Evolutionary conservation across 2,329 filamentous ascomycete genomes (phyloP).

Genomic region (Graphilbum sp.): DNA sequence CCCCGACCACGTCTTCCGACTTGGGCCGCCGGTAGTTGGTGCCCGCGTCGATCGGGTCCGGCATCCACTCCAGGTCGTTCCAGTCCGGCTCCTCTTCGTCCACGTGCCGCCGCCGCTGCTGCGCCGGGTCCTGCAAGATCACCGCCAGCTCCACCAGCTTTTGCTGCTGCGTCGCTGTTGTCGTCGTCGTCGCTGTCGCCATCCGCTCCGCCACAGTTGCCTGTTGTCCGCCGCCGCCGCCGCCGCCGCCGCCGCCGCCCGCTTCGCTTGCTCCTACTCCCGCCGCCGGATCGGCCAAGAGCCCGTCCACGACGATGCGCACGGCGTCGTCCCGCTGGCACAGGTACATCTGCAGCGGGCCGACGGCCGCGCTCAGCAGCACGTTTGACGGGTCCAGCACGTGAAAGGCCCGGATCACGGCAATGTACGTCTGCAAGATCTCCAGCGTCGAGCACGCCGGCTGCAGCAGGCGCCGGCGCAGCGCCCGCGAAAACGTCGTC

Average conservation of each 20-base stretch:
- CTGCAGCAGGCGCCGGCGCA: slow-evolving; percentile 54
- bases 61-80: slow-evolving; percentile 86
- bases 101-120: slow-evolving; percentile 32
- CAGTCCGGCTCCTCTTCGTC: slow-evolving; percentile 66
- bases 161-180: slow-evolving; percentile 12
- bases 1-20: slow-evolving; percentile 77
- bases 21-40: slow-evolving; percentile 83
- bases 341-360: slow-evolving; percentile 58
- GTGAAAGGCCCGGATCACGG: slow-evolving; percentile 63
- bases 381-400: slow-evolving; percentile 63
- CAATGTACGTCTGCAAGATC: slow-evolving; percentile 63
- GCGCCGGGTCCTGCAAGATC: slow-evolving; percentile 45
- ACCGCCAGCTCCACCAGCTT: slow-evolving; percentile 51
- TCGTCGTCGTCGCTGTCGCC: background rate
- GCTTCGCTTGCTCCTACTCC: slow-evolving; percentile 18
- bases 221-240: too few species aligned
- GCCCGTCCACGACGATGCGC: slow-evolving; percentile 57
- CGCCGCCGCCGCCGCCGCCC: background rate
- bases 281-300: slow-evolving; percentile 43
- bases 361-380: slow-evolving; percentile 56
- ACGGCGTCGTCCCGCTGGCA: slow-evolving; percentile 62
- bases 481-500: slow-evolving; percentile 46
- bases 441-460: slow-evolving; percentile 61
- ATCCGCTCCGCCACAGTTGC: slow-evolving; percentile 2
- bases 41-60: slow-evolving; percentile 83